Evolutionary conservation across 257 asterid genomes (phyloP).

Genomic region (Cinchona pubescens): DNA sequence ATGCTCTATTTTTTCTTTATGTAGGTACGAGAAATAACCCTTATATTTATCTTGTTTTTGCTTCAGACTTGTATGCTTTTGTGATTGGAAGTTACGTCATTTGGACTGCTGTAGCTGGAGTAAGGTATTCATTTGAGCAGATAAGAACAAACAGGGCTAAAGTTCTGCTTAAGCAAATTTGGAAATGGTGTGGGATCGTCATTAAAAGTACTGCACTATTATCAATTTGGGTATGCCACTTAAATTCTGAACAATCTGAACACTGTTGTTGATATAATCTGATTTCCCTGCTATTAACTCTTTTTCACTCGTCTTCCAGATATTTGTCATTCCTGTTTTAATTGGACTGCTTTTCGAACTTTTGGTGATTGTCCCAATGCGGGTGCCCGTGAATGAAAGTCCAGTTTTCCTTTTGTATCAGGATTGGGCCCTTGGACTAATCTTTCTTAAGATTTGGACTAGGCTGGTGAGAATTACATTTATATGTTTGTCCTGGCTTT

Average conservation of each 20-base stretch:
- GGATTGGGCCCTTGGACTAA: slow-evolving; percentile 96
- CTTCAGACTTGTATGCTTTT: slow-evolving; percentile 79
- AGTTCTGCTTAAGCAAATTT: slow-evolving; percentile 60
- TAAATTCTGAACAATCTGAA: background rate
- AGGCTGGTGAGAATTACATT: slow-evolving; percentile 67
- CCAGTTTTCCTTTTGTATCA: slow-evolving; percentile 95
- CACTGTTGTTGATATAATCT: background rate
- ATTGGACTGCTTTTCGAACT: slow-evolving; percentile 95
- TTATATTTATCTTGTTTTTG: slow-evolving; percentile 1
- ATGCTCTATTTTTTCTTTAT: background rate
- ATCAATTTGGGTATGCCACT: slow-evolving; percentile 75
- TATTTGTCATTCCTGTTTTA: slow-evolving; percentile 80
- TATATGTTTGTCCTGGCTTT: background rate
- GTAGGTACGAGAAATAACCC: background rate
- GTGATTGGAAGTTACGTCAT: slow-evolving; percentile 94
- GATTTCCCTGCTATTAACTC: slow-evolving; percentile 12
- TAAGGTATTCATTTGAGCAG: slow-evolving; percentile 70
- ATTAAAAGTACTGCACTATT: slow-evolving; percentile 74
- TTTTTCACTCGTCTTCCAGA: slow-evolving; percentile 41
- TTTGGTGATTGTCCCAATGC: slow-evolving; percentile 93
- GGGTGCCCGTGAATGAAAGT: slow-evolving; percentile 95
- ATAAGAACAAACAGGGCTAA: slow-evolving; percentile 66
- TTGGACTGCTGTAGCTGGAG: slow-evolving; percentile 95
- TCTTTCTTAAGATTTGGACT: slow-evolving; percentile 97
- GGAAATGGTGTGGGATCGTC: slow-evolving; percentile 90